Base-by-base conservation (phyloP, 83 land plant species). In the Picea abies region DNA sequence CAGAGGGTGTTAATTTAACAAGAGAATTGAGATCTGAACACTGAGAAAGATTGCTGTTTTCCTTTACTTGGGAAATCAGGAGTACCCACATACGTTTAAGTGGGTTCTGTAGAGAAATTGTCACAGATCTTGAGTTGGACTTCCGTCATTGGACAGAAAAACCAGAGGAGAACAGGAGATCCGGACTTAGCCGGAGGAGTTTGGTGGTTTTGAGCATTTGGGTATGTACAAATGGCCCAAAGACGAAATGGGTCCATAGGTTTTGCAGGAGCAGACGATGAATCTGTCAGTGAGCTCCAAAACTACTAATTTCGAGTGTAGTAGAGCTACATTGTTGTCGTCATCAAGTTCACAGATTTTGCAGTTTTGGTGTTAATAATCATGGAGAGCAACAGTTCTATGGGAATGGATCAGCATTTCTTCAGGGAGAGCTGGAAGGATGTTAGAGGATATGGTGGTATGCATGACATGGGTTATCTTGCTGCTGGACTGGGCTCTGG, bases 371-470 rank as follows among this genome's bases (percentile, higher is more conserved):
- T 73, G 22, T n/a, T 35, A 17, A 35, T 19, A 37, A 20, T 70
- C 22, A 73, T 73, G 77, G 77, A 73, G 58, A 73, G 47, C 25
- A 73, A 73, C 47, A 49, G 22, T 23, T 47, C 77, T 44, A 47
- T 73, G 56, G 41, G 58, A 9, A 44, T 37, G 26, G 77, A 73
- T 73, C 77, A 25, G 22, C n/a, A 73, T 25, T 73, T 44, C 56
- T 73, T 73, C 58, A 44, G 78, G 12, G 78, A 73, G 25, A 73
- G 25, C 25, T 73, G 78, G 78, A 73, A 73, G 44, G 78, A 73
- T 47, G 26, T 11, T 23, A 73, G 49, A 41, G 25, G 60, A 73
- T 73, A 73, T 73, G 78, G 26, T 5, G 49, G 58, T 73, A n/a
- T 47, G 58, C 78, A 73, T 11, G 78, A 73, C 49, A n/a, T 73